Evolutionary conservation across 805 yeast species (phyloP).

Genomic region (Metschnikowia drakensbergensis): DNA sequence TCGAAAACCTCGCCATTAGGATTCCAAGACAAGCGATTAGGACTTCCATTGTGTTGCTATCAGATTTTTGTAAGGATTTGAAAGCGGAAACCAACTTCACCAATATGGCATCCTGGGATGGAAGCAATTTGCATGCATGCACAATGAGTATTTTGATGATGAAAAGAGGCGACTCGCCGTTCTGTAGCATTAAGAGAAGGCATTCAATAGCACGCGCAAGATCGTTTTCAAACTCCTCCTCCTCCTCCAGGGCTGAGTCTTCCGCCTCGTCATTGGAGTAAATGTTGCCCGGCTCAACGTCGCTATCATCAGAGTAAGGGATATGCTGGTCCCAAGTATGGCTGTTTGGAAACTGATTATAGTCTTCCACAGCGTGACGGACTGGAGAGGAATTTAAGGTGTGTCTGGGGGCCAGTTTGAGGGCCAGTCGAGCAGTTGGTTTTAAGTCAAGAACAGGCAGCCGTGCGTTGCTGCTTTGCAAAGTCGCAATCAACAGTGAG

Average conservation of each 20-base stretch:
- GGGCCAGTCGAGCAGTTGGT: background rate
- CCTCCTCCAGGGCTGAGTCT: background rate
- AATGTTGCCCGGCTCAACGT: conserved; percentile 16
- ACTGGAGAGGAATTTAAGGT: conserved; percentile 1
- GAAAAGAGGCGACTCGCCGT: conserved; percentile 28
- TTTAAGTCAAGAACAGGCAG: too few relatives aligned
- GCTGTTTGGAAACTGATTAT: background rate
- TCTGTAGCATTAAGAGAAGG: conserved; percentile 16
- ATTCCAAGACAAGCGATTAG: conserved; percentile 25
- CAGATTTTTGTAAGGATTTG: conserved; percentile 21
- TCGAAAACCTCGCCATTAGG: conserved; percentile 11
- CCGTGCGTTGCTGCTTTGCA: background rate
- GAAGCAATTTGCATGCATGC: conserved; percentile 15
- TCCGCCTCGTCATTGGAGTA: conserved; percentile 7
- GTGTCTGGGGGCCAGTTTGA: background rate
- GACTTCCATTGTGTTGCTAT: conserved; percentile 13
- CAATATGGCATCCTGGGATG: conserved; percentile 13
- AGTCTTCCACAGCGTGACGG: background rate
- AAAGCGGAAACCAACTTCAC: conserved; percentile 17
- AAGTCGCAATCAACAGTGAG: background rate
- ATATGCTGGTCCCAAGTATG: conserved; percentile 23
- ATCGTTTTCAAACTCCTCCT: background rate
- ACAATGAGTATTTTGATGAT: conserved; percentile 25
- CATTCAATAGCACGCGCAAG: background rate
- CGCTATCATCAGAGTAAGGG: conserved; percentile 28